Percentiles rank a stretch among this genome's conserved stretches.
These are phyloP conservation scores for Seiridium cupressi DNA, from an alignment of 2,329 filamentous ascomycete species.

Conservation along the genomic window DNA sequence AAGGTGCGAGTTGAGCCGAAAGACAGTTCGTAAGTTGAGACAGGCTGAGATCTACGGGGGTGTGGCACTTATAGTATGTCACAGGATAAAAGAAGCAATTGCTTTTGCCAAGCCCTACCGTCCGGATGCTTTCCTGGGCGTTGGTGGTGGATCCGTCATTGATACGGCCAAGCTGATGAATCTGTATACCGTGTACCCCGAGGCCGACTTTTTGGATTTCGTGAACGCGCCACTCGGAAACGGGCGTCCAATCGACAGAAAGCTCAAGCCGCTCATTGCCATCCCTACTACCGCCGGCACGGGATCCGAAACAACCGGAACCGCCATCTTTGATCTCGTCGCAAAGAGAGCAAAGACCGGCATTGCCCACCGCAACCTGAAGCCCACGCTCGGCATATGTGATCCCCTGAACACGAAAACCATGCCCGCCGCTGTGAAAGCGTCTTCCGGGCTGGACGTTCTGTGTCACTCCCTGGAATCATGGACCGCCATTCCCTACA, in stretches of 20 bases:
- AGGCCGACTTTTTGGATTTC: constrained; percentile 94
- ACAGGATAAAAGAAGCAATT: constrained; percentile 84
- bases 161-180: constrained; percentile 99
- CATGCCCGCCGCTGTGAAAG: constrained; percentile 93
- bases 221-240: constrained; percentile 93
- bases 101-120: constrained; percentile 76
- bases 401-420: constrained; percentile 87
- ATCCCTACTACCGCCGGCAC: constrained; percentile 85
- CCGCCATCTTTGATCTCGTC: constrained; percentile 95
- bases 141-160: constrained; percentile 91
- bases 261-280: constrained; percentile 74
- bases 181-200: constrained; percentile 84
- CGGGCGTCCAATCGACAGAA: constrained; percentile 70
- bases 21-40: constrained; percentile 71
- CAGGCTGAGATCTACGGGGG: no score
- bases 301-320: constrained; percentile 92
- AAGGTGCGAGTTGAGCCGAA: constrained; percentile 87
- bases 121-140: constrained; percentile 88
- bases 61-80: no score
- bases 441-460: constrained; percentile 88
- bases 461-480: constrained; percentile 94
- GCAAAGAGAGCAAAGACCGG: constrained; percentile 91
- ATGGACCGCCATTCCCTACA: constrained; percentile 96
- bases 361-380: constrained; percentile 91
- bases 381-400: constrained; percentile 88